Evolutionary conservation across 129 eudicot genomes (phyloP).

Genomic region (Pulicaria dysenterica): DNA sequence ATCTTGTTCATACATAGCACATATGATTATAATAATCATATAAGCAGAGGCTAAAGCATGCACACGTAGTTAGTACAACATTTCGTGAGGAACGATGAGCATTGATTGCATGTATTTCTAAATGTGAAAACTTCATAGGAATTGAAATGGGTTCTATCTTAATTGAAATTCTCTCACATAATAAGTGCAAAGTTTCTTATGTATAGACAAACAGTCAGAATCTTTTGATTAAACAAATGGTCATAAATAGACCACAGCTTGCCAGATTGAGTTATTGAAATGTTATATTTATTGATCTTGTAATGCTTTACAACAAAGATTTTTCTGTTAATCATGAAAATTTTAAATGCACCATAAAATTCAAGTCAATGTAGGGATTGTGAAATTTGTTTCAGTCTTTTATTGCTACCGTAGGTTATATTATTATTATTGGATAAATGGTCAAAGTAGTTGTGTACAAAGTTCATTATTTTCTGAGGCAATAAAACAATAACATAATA

Average conservation of each 20-base stretch:
- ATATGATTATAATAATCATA: not conserved
- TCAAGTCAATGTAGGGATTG: too few species aligned
- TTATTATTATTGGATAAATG: too few species aligned
- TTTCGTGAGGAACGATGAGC: not conserved
- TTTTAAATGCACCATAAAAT: too few species aligned
- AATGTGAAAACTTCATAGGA: not conserved
- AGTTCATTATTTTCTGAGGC: not conserved
- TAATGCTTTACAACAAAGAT: not conserved
- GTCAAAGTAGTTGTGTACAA: too few species aligned
- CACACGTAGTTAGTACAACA: constrained; percentile 28
- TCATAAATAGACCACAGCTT: constrained; percentile 18
- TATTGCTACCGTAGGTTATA: not conserved
- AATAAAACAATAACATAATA: not conserved
- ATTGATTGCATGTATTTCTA: not conserved
- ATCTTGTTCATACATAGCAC: not conserved
- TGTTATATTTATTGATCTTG: not conserved
- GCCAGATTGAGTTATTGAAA: constrained; percentile 1
- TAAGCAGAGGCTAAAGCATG: constrained; percentile 26
- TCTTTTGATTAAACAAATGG: constrained; percentile 20
- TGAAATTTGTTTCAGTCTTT: not conserved
- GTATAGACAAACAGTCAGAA: constrained; percentile 6
- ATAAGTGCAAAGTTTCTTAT: constrained; percentile 8
- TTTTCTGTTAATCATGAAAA: not conserved
- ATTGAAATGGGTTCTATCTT: not conserved
- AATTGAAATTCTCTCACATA: constrained; percentile 10